Base-by-base conservation (phyloP, 140 eudicot genomes). In the Ambrosia hybrid region DNA sequence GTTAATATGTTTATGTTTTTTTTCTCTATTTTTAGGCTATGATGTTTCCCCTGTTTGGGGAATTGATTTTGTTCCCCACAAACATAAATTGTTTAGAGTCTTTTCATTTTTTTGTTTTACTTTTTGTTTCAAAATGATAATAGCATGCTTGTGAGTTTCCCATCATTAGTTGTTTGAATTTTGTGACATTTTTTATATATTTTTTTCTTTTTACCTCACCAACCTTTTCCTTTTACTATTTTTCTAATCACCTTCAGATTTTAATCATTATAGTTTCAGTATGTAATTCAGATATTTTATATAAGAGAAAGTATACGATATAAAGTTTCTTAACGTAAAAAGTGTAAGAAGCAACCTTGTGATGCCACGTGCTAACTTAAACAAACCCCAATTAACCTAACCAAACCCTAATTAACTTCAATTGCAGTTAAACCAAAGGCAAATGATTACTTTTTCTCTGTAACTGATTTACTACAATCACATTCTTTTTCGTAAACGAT, bases 11-110 rank as follows among this genome's bases (percentile, higher is more conserved):
- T 13, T 34, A 21, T 61, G 45, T 48, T 70, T 49, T 49, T 39
- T 60, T 16, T 34, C 49, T 69, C 9, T 39, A 15, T 49, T 52
- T 53, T 58, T 72, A 78, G 83, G 68, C 65, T 14, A 83, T 83
- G 81, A 84, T 80, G 65, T 71, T 78, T 77, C 62, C 76, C 78
- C 83, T 81, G 80, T 78, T 77, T 77, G 83, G 78, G 83, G 75
- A 78, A 84, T 78, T 81, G 86, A 81, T 84, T 84, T 78, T 84
- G 89, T 71, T 81, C 89, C 86, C 89, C 89, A 74, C 86, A 77
- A 78, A 30, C 73, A 70, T 78, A 55, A 73, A 82, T 55, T 63
- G 43, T 43, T 78, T 68, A 68, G 68, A 76, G 46, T 45, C 21
- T 67, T 67, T 74, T 72, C 82, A 82, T 82, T 77, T 80, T 80